Base-by-base conservation (phyloP, 345 rosid species). In the Brassica incana region DNA sequence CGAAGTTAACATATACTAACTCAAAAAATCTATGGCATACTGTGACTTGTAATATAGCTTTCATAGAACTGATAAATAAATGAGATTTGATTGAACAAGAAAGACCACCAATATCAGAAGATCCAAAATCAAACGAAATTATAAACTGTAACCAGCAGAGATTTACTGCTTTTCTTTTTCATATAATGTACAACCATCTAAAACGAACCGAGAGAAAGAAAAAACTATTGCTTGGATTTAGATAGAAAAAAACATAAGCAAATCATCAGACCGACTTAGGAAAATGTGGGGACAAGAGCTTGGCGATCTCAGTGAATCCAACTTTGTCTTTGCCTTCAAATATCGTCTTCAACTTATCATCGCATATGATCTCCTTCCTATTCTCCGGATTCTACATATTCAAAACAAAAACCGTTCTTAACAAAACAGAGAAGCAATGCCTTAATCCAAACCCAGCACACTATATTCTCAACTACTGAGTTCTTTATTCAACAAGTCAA, bases 281-380 rank as follows among this genome's bases (percentile, higher is more conserved):
- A 76, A 94, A 91, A 81, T 94, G 97, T 38, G 54, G 78, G 3
- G 92, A 69, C 76, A 92, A 82, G 80, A 90, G 75, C 83, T 94
- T 92, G 12, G 81, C 88, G 54, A 94, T 83, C 88, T 94, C 96
- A 71, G 90, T 82, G 80, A 94, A 85, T 33, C 89, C 88, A 7
- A 94, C 90, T 25, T 68, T 87, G 33, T 88, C 93, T 81, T 86
- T 94, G 40, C 94, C 96, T 32, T 84, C 78, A 5, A 92, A 90
- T 30, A 94, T 77, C 45, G 83, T 69, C 91, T 92, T 92, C 60
- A 94, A 78, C 88, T 92, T 90, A 27, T 78, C 91, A 73, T 94
- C 97, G 76, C 97, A 94, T 3, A 85, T 7, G 59, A 92, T 90
- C 87, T 94, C 92, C 85, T 43, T 87, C 83, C 80, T 90, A 74